Evolutionary conservation across 1,284 basidiomycete genomes (phyloP).

Genomic region (Cutaneotrichosporon cyanovorans): DNA sequence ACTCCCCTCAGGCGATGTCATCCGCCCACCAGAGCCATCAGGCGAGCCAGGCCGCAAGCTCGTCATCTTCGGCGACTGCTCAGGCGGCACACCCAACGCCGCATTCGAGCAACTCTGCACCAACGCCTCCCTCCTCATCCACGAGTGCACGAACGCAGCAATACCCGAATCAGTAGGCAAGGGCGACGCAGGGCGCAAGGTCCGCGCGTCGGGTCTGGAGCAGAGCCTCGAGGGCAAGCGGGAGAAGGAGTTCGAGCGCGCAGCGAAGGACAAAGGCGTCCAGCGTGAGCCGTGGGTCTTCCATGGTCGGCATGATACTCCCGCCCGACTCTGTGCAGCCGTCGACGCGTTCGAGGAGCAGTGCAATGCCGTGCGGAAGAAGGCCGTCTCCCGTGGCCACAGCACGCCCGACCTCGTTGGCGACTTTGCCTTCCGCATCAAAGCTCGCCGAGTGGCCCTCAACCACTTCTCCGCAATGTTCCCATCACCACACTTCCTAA

Average conservation of each 20-base stretch:
- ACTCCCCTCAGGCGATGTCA: conserved; percentile 67
- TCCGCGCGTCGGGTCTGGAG: conserved; percentile 32
- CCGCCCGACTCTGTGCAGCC: conserved; percentile 47
- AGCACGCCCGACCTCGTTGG: conserved; percentile 78
- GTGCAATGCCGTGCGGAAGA: conserved; percentile 51
- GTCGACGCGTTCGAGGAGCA: conserved; percentile 39
- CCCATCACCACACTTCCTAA: conserved; percentile 28
- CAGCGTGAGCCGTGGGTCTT: conserved; percentile 12
- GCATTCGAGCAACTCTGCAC: conserved; percentile 30
- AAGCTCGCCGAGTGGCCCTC: conserved; percentile 61
- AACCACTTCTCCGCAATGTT: conserved; percentile 74
- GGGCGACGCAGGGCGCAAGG: conserved; percentile 32
- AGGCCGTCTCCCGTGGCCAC: conserved; percentile 63
- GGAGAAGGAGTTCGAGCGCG: conserved; percentile 22
- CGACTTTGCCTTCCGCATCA: conserved; percentile 60
- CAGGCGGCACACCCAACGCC: conserved; percentile 37
- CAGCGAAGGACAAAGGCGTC: conserved; percentile 15
- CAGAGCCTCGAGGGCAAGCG: conserved; percentile 37
- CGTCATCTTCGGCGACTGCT: conserved; percentile 42
- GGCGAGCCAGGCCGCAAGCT: conserved; percentile 48
- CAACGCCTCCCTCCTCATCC: conserved; percentile 46
- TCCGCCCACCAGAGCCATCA: conserved; percentile 57
- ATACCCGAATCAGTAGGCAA: conserved; percentile 52
- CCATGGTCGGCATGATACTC: conserved; percentile 8
- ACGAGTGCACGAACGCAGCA: conserved; percentile 78